phyloP scores from a whole-genome alignment of 345 rosid species.

The Theobroma cacao region DNA sequence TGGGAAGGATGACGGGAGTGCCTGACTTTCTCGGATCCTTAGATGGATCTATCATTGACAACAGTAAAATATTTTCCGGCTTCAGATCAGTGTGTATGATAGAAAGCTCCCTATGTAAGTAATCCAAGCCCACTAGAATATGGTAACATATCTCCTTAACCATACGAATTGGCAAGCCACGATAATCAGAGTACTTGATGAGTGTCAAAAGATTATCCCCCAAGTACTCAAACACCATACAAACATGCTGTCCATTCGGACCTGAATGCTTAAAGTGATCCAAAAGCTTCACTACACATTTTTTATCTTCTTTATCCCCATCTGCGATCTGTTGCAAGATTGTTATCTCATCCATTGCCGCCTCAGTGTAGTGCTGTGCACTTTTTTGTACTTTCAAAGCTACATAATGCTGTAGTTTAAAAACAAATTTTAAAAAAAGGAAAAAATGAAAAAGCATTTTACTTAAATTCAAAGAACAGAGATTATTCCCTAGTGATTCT shows the following conservation, averaged over 20 bases:
- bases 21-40: constrained; percentile 56
- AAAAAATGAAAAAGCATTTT: not conserved
- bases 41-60: constrained; percentile 56
- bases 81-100: constrained; percentile 73
- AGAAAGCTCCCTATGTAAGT: constrained; percentile 71
- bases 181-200: constrained; percentile 58
- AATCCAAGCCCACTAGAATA: constrained; percentile 61
- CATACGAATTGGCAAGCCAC: constrained; percentile 52
- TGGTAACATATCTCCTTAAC: constrained; percentile 61
- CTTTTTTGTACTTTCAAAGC: constrained; percentile 73
- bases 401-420: constrained; percentile 46
- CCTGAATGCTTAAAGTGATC: constrained; percentile 82
- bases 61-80: constrained; percentile 64
- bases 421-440: not conserved
- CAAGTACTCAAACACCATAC: constrained; percentile 77
- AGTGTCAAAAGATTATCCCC: constrained; percentile 72
- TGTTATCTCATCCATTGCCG: constrained; percentile 79
- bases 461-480: not conserved
- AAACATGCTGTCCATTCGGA: constrained; percentile 75
- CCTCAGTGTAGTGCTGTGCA: constrained; percentile 75
- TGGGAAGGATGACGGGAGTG: constrained; percentile 43
- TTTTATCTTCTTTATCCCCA: constrained; percentile 61
- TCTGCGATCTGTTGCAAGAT: constrained; percentile 69
- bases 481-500: not conserved
- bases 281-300: constrained; percentile 68